Evolutionary conservation across 495 filamentous ascomycete genomes (phyloP).

Genomic region (Aspergillus sclerotiicarbonarius): DNA sequence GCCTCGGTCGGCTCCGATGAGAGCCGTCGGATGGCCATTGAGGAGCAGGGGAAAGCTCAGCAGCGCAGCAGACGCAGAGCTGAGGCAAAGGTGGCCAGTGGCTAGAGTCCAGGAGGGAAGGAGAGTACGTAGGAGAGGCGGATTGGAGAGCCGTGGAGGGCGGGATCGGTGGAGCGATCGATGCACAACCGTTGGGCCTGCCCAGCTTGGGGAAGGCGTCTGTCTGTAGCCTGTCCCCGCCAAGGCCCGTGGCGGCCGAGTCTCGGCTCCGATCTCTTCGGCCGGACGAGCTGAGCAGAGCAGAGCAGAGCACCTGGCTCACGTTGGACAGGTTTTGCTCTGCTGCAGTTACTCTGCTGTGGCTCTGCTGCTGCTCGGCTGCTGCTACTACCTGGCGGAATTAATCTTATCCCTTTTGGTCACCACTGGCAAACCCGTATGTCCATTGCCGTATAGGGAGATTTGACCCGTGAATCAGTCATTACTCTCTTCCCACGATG

Average conservation of each 20-base stretch:
- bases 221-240: too few relatives aligned
- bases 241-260: conserved; percentile 30
- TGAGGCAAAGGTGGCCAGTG: conserved; percentile 4
- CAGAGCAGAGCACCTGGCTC: too few relatives aligned
- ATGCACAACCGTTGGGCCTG: conserved; percentile 12
- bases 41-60: conserved; percentile 5
- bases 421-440: too few relatives aligned
- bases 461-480: background rate
- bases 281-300: too few relatives aligned
- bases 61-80: background rate
- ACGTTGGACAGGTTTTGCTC: background rate
- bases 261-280: conserved; percentile 27
- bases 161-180: conserved; percentile 11
- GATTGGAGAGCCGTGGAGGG: conserved; percentile 19
- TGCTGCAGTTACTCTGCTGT: too few relatives aligned
- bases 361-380: background rate
- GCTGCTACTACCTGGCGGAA: background rate
- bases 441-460: conserved; percentile 5
- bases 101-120: background rate
- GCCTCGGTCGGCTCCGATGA: conserved; percentile 36
- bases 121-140: background rate
- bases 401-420: conserved; percentile 8
- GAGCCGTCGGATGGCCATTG: conserved; percentile 7
- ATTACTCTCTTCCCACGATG: too few relatives aligned
- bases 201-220: conserved; percentile 11